Conservation (phyloP, 148 eudicot species). For the Fagopyrum tataricum region DNA sequence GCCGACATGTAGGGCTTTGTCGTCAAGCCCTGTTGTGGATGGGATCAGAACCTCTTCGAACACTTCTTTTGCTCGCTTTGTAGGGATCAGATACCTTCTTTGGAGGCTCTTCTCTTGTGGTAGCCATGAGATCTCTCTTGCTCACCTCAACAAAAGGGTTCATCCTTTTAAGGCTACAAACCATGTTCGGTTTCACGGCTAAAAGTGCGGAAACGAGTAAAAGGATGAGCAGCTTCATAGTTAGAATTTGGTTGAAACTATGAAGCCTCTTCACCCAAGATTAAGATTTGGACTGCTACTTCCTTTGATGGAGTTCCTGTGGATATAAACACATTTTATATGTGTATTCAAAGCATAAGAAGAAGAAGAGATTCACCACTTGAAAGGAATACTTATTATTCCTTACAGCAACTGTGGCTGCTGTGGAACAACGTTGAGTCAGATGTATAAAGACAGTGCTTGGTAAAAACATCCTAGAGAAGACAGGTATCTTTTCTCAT, state of each 20-base stretch:
- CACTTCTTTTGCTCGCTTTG: constrained; percentile 51
- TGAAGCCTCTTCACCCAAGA: not conserved
- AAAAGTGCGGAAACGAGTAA: constrained; percentile 37
- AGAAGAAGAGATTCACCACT: constrained; percentile 46
- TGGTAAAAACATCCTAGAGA: constrained; percentile 68
- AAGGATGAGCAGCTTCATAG: constrained; percentile 36
- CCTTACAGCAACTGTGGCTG: constrained; percentile 48
- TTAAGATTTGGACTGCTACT: constrained; percentile 27
- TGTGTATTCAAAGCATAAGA: constrained; percentile 49
- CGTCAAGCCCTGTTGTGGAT: constrained; percentile 64
- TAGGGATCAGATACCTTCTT: constrained; percentile 31
- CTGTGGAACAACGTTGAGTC: constrained; percentile 51
- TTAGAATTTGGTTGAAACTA: not conserved
- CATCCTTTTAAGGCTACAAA: constrained; percentile 32
- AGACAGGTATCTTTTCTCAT: constrained; percentile 75
- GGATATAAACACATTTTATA: constrained; percentile 35
- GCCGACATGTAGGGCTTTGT: constrained; percentile 10
- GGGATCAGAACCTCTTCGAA: constrained; percentile 69
- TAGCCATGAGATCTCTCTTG: constrained; percentile 29
- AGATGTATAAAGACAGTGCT: constrained; percentile 31
- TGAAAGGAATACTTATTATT: constrained; percentile 16
- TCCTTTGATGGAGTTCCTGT: constrained; percentile 40
- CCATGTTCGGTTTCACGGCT: constrained; percentile 33
- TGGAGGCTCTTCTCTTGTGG: constrained; percentile 21
- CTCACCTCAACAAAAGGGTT: not conserved